These are phyloP conservation scores for Lachancea meyersii DNA, from an alignment of 805 yeast species.

Conservation along the genomic window DNA sequence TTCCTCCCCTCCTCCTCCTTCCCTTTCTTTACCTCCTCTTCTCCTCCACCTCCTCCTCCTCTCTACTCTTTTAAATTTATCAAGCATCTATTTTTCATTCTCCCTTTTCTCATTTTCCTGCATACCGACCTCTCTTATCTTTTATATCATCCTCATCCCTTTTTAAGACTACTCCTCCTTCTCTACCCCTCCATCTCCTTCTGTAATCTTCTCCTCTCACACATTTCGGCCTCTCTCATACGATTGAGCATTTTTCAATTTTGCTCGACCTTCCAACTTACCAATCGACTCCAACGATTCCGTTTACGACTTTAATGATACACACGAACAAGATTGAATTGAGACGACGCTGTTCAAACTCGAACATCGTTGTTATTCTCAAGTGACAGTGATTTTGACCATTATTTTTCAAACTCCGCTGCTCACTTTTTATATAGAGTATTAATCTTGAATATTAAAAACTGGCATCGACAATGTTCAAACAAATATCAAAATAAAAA, in stretches of 20 bases:
- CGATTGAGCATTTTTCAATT: neutral
- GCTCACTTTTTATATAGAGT: neutral
- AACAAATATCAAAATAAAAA: too few species aligned
- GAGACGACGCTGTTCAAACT: neutral
- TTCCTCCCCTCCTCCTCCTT: slow-evolving; percentile 7
- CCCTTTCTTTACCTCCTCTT: slow-evolving; percentile 2
- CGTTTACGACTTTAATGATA: slow-evolving; percentile 3
- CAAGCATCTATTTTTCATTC: slow-evolving; percentile 7
- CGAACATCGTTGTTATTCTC: neutral
- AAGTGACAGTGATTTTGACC: neutral
- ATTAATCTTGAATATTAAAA: neutral
- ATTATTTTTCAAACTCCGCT: too few species aligned
- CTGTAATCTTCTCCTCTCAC: slow-evolving; percentile 2
- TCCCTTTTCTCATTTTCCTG: slow-evolving; percentile 11
- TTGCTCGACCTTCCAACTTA: neutral
- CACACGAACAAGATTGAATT: neutral
- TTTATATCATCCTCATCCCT: slow-evolving; percentile 12
- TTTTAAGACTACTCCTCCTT: slow-evolving; percentile 11
- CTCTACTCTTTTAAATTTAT: slow-evolving; percentile 9
- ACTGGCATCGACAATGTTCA: neutral
- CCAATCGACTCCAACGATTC: too few species aligned
- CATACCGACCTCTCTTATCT: slow-evolving; percentile 10
- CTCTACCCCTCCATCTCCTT: slow-evolving; percentile 3
- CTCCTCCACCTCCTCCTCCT: slow-evolving; percentile 7
- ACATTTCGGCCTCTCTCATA: neutral